Conservation (phyloP, 2,329 filamentous ascomycete species). For the Exophiala lecanii-corni region DNA sequence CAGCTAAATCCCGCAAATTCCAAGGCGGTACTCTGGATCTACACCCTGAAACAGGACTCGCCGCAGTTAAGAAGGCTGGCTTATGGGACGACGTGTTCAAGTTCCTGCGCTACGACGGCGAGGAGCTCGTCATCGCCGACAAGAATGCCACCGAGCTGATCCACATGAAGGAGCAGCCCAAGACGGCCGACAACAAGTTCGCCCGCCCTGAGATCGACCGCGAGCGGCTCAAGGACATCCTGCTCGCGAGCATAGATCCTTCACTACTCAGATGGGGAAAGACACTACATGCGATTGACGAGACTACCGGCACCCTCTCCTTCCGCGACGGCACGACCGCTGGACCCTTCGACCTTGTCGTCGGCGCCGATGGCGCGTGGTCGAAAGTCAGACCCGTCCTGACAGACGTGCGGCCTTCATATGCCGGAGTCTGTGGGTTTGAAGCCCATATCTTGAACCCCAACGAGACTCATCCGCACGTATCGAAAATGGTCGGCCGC, state of each 20-base stretch:
- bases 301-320: constrained; percentile 29
- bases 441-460: constrained; percentile 24
- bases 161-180: constrained; percentile 19
- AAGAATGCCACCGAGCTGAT: constrained; percentile 35
- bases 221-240: constrained; percentile 30
- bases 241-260: constrained; percentile 31
- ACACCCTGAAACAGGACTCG: constrained; percentile 31
- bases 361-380: constrained; percentile 44
- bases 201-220: constrained; percentile 37
- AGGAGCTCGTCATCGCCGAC: constrained; percentile 40
- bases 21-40: constrained; percentile 38
- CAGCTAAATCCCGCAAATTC: constrained; percentile 25
- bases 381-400: constrained; percentile 35
- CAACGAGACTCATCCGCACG: constrained; percentile 28
- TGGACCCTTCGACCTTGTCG: constrained; percentile 38
- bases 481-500: constrained; percentile 25
- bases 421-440: constrained; percentile 34
- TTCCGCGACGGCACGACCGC: constrained; percentile 25
- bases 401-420: constrained; percentile 32
- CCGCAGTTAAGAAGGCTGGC: constrained; percentile 31
- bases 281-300: constrained; percentile 9
- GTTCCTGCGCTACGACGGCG: constrained; percentile 37
- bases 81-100: constrained; percentile 33
- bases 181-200: constrained; percentile 8
- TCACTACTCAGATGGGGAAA: constrained; percentile 32